Conservation (phyloP, 805 yeast genomes). For the Pichia thaimueangensis region DNA sequence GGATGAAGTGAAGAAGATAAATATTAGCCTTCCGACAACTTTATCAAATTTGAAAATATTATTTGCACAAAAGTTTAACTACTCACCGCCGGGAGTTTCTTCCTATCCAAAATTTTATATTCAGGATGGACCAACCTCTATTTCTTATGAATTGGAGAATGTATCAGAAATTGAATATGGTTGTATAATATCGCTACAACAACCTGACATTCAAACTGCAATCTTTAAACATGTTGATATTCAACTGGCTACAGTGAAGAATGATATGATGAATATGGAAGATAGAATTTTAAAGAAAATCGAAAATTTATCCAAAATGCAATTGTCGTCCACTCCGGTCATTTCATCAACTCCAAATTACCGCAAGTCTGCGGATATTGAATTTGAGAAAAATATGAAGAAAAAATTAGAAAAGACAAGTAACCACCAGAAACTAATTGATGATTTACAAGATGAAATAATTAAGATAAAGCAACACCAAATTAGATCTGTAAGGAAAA, state of each 20-base stretch:
- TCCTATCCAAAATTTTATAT: conserved; percentile 73
- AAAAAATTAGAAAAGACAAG: conserved; percentile 8
- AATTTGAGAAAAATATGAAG: conserved; percentile 12
- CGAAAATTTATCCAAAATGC: conserved; percentile 10
- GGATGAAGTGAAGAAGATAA: conserved; percentile 50
- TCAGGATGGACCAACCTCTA: conserved; percentile 49
- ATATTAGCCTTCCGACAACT: conserved; percentile 39
- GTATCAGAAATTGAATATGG: conserved; percentile 56
- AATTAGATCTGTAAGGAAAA: conserved; percentile 30
- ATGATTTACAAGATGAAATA: conserved; percentile 51
- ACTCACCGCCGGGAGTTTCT: conserved; percentile 47
- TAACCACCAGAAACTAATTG: conserved; percentile 27
- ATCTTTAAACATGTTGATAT: conserved; percentile 24
- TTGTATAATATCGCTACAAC: conserved; percentile 51
- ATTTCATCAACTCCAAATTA: background rate
- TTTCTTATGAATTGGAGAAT: conserved; percentile 80
- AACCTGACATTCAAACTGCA: conserved; percentile 30
- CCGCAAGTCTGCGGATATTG: conserved; percentile 4
- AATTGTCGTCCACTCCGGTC: conserved; percentile 3
- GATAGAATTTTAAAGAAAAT: conserved; percentile 22
- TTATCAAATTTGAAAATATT: conserved; percentile 54
- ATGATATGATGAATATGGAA: conserved; percentile 25
- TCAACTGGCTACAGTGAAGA: conserved; percentile 23
- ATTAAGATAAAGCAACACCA: conserved; percentile 54
- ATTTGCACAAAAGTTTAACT: conserved; percentile 84